phyloP scores from a whole-genome alignment of 495 filamentous ascomycete species.

The Acidomyces sp. region DNA sequence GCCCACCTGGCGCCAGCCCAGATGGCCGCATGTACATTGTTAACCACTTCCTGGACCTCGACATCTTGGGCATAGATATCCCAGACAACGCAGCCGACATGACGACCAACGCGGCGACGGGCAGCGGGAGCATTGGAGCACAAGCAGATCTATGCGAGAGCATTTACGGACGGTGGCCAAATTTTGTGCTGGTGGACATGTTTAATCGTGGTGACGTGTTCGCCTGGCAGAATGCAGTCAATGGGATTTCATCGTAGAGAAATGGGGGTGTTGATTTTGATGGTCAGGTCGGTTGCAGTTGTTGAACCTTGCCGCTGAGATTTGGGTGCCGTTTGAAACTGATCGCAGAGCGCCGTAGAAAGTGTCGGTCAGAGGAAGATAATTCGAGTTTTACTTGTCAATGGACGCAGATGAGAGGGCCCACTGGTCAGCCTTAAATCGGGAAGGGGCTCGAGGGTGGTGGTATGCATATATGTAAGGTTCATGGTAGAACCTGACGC shows the following conservation, averaged over 20 bases:
- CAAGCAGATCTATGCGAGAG: conserved; percentile 14
- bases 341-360: no score
- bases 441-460: no score
- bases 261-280: no score
- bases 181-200: conserved; percentile 25
- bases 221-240: background rate
- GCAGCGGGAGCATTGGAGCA: conserved; percentile 20
- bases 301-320: no score
- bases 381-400: no score
- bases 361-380: no score
- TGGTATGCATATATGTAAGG: no score
- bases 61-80: conserved; percentile 13
- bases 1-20: conserved; percentile 17
- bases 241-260: background rate
- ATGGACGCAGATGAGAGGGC: no score
- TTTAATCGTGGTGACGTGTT: conserved; percentile 7
- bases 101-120: conserved; percentile 16
- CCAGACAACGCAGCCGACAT: conserved; percentile 2
- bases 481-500: no score
- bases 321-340: no score
- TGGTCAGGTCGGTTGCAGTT: no score
- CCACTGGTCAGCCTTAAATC: no score
- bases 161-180: conserved; percentile 21
- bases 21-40: conserved; percentile 25
- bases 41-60: conserved; percentile 28